Conservation (phyloP, 2,329 filamentous ascomycete species). For the Myriosclerotinia scirpicola region DNA sequence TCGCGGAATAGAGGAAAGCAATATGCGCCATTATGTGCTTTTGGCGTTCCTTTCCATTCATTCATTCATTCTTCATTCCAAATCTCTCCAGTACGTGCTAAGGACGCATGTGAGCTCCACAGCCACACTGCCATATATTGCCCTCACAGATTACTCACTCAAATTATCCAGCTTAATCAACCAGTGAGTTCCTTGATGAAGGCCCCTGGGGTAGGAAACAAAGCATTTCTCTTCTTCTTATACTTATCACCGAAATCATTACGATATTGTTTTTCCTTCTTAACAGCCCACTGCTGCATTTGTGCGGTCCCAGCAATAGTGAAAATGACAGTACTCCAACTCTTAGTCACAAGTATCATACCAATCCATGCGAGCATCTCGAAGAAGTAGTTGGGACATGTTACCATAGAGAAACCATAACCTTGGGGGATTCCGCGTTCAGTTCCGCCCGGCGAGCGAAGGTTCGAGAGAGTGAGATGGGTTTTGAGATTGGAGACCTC, state of each 20-base stretch:
- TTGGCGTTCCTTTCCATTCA: neutral
- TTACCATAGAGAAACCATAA: slow-evolving; percentile 81
- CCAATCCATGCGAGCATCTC: slow-evolving; percentile 86
- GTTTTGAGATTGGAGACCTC: slow-evolving; percentile 79
- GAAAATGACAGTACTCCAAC: slow-evolving; percentile 76
- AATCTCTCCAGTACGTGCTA: neutral
- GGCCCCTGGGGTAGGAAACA: slow-evolving; percentile 53
- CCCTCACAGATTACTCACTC: neutral
- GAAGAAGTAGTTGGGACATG: slow-evolving; percentile 97
- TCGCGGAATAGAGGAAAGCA: neutral
- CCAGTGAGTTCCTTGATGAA: slow-evolving; percentile 27
- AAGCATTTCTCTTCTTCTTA: slow-evolving; percentile 89
- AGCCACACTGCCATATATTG: neutral
- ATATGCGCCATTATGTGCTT: slow-evolving; percentile 7
- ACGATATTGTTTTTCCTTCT: slow-evolving; percentile 89
- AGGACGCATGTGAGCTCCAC: too few relatives aligned
- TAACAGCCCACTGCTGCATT: slow-evolving; percentile 85
- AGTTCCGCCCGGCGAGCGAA: slow-evolving; percentile 77
- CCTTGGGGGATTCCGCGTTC: slow-evolving; percentile 86
- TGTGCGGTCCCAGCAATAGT: slow-evolving; percentile 68
- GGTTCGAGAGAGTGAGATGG: slow-evolving; percentile 73
- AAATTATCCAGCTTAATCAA: neutral
- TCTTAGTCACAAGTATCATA: slow-evolving; percentile 75
- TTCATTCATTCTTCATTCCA: neutral
- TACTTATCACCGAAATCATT: slow-evolving; percentile 91